Evolutionary conservation across 192 early-diverging fungal species (phyloP), one percentile per base, ranked within the genome.

Genomic region (Coemansia nantahalensis): DNA sequence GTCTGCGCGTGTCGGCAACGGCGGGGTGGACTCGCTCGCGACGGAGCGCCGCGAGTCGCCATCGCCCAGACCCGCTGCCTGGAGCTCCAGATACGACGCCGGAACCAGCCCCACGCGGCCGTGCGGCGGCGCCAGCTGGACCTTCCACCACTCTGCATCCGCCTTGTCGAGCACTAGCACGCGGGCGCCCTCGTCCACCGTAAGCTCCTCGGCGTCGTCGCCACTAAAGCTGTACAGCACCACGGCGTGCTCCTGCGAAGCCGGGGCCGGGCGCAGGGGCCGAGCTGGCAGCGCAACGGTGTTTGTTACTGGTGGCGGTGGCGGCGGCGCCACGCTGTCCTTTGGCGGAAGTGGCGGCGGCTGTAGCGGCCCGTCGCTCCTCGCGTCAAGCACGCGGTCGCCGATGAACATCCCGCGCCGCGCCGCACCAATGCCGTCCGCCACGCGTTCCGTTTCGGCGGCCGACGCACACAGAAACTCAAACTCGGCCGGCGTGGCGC

Each of bases 121-220:
- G 54, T 80, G 74, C 13, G 78, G 72, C 11, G 78, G 77, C 7
- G 79, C 70, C 43, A 88, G 59, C 38, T 88, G 83, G 14, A 88
- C 84, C 32, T 70, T 74, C 90, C 90, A 93, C 96, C 96, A 99
- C 37, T 95, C 94, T 6, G 84, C 74, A 28, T 81, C 82, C 43
- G 89, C 86, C 10, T 84, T 84, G 71, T 97, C 94, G 7, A 92
- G 61, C 15, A 97, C 85, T 53, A 91, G 62, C 33, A 99, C 67
- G 23, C 87, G 79, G 43, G 94, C 91, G 48, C 89, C 85, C 54
- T 92, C 93, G 0, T 60, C 51, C 14, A 99, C 91, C 8, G 78
- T 68, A n/a, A 99, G 65, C 74, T 99, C 95, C 49, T 93, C 95
- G 4, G 83, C 82, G 39, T 87, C 86, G 24, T 85, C 78, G 13